Percentiles rank a stretch among this genome's conserved stretches.
Evolutionary conservation across 1,284 basidiomycete genomes (phyloP).

Genomic region (Golubevia sp.): DNA sequence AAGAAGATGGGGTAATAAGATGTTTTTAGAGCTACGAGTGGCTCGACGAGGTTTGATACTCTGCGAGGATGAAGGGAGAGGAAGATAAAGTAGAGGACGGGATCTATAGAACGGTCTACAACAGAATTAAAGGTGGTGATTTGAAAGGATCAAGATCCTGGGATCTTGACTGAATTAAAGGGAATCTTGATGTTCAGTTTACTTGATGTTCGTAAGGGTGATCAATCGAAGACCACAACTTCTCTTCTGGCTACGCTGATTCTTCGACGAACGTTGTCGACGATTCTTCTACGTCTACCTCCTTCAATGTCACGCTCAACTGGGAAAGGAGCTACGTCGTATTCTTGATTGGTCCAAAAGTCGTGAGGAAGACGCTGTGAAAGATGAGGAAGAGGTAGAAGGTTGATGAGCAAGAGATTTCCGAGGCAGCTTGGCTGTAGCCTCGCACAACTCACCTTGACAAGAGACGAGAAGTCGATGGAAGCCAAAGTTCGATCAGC

Average conservation of each 20-base stretch:
- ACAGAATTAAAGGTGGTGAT: too few relatives aligned
- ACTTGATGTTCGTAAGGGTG: too few relatives aligned
- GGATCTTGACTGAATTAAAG: too few relatives aligned
- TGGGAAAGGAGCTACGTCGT: constrained; percentile 44
- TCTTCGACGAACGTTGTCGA: constrained; percentile 43
- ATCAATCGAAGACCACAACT: constrained; percentile 37
- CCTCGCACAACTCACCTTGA: constrained; percentile 3
- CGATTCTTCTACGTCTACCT: constrained; percentile 34
- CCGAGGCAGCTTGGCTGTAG: constrained; percentile 14
- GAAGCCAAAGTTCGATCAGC: constrained; percentile 28
- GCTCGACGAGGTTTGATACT: too few relatives aligned
- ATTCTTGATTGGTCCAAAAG: constrained; percentile 41
- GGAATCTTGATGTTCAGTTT: too few relatives aligned
- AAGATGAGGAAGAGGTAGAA: constrained; percentile 29
- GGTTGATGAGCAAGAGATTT: constrained; percentile 9
- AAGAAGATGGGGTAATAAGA: too few relatives aligned
- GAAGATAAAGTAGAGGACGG: too few relatives aligned
- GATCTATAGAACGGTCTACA: too few relatives aligned
- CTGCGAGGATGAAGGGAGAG: too few relatives aligned
- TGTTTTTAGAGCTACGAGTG: too few relatives aligned
- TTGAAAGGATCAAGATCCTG: too few relatives aligned
- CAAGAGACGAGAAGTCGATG: constrained; percentile 6
- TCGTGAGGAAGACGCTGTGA: constrained; percentile 37
- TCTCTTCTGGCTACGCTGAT: constrained; percentile 51
- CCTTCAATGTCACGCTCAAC: constrained; percentile 45